phyloP scores from a whole-genome alignment of 1,284 basidiomycete species.

The Apiotrichum porosum region DNA sequence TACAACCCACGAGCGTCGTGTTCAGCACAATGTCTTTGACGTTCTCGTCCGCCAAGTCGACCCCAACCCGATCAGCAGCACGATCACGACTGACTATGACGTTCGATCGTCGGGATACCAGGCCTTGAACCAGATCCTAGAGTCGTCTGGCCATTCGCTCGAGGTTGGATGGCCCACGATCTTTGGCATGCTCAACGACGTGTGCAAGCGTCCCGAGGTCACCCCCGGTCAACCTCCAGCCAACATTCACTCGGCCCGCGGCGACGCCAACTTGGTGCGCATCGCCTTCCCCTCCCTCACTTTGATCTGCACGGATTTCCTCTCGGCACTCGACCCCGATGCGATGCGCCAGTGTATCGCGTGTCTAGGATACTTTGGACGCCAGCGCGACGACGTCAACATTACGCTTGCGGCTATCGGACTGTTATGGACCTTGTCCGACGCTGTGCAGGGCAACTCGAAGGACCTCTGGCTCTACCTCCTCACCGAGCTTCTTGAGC shows the following conservation, averaged over 20 bases:
- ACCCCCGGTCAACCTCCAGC: neutral
- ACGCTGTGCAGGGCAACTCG: slow-evolving; percentile 77
- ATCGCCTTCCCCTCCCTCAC: slow-evolving; percentile 92
- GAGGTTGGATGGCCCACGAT: slow-evolving; percentile 88
- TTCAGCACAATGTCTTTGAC: slow-evolving; percentile 75
- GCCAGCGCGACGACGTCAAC: slow-evolving; percentile 83
- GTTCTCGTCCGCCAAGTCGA: slow-evolving; percentile 75
- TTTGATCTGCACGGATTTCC: slow-evolving; percentile 81
- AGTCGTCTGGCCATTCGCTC: slow-evolving; percentile 84
- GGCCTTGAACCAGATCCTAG: slow-evolving; percentile 80
- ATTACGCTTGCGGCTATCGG: slow-evolving; percentile 90
- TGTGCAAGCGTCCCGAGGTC: slow-evolving; percentile 54
- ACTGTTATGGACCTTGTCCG: slow-evolving; percentile 86
- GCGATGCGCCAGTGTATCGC: slow-evolving; percentile 82
- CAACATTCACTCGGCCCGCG: slow-evolving; percentile 13
- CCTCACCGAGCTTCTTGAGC: slow-evolving; percentile 71
- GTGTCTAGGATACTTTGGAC: slow-evolving; percentile 83
- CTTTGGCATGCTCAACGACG: slow-evolving; percentile 80
- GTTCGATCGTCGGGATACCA: slow-evolving; percentile 81
- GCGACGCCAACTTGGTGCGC: slow-evolving; percentile 47
- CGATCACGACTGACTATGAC: slow-evolving; percentile 55
- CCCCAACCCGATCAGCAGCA: slow-evolving; percentile 39
- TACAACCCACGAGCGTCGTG: slow-evolving; percentile 56
- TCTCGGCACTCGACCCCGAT: slow-evolving; percentile 70
- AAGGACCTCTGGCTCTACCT: slow-evolving; percentile 88